Evolutionary conservation across 1,284 basidiomycete species (phyloP).

Genomic region (Leccinum insigne): DNA sequence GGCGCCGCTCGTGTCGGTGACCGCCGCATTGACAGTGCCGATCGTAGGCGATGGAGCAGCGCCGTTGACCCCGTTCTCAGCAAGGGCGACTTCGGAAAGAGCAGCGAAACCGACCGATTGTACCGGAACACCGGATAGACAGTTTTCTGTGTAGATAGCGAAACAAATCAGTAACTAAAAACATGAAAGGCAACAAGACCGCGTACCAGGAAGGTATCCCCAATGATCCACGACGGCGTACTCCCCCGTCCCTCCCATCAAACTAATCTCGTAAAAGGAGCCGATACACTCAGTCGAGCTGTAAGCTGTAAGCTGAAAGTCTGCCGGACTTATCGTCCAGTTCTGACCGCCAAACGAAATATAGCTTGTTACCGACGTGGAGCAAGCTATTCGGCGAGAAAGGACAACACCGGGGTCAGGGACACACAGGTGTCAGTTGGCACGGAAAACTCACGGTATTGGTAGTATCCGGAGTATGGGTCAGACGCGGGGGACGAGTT

Average conservation of each 20-base stretch:
- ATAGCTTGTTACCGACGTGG: constrained; percentile 19
- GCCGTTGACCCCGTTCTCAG: too few relatives aligned
- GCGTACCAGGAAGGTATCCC: constrained; percentile 45
- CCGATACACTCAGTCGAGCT: constrained; percentile 45
- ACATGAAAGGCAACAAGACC: too few relatives aligned
- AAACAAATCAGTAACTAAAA: too few relatives aligned
- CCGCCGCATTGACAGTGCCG: too few relatives aligned
- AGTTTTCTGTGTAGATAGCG: too few relatives aligned
- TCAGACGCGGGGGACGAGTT: constrained; percentile 31
- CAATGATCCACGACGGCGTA: constrained; percentile 45
- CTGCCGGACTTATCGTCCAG: constrained; percentile 45
- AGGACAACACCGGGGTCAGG: not conserved
- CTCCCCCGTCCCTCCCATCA: constrained; percentile 21
- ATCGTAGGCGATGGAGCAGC: too few relatives aligned
- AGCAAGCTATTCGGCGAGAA: constrained; percentile 19
- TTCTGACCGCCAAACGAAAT: constrained; percentile 47
- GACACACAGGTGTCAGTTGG: not conserved
- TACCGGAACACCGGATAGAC: too few relatives aligned
- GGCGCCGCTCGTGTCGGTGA: too few relatives aligned
- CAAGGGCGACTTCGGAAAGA: too few relatives aligned
- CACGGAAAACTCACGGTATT: constrained; percentile 23
- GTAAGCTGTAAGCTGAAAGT: constrained; percentile 44
- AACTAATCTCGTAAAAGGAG: constrained; percentile 47
- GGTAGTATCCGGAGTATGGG: constrained; percentile 33
- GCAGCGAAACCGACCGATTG: too few relatives aligned